Percentiles rank a stretch among this genome's conserved stretches.
Evolutionary conservation across 306 rosid species (phyloP).

Genomic region (Lathyrus aphaca): DNA sequence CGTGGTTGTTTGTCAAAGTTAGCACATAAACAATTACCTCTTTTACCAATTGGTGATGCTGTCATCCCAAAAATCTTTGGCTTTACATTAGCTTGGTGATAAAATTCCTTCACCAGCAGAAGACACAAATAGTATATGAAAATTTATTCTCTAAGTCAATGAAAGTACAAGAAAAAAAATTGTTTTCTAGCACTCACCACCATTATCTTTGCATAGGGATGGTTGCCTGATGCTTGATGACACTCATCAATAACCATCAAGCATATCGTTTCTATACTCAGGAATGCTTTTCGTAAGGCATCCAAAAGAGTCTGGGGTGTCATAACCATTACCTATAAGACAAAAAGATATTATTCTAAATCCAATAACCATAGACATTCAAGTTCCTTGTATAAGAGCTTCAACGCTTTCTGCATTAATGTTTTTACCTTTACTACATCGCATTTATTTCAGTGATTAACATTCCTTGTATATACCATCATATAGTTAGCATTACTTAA

Average conservation of each 20-base stretch:
- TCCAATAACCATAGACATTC: neutral
- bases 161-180: slow-evolving; percentile 24
- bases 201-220: slow-evolving; percentile 87
- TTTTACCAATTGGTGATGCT: slow-evolving; percentile 82
- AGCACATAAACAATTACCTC: slow-evolving; percentile 54
- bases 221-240: slow-evolving; percentile 82
- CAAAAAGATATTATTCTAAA: slow-evolving; percentile 29
- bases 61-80: slow-evolving; percentile 95
- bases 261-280: slow-evolving; percentile 62
- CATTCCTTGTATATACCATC: neutral
- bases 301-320: slow-evolving; percentile 92
- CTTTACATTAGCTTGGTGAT: slow-evolving; percentile 70
- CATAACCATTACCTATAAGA: slow-evolving; percentile 79
- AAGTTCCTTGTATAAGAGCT: too few relatives aligned
- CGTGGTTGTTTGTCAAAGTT: slow-evolving; percentile 23
- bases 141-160: slow-evolving; percentile 27
- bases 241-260: slow-evolving; percentile 87
- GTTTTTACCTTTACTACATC: neutral
- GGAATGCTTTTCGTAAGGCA: slow-evolving; percentile 78
- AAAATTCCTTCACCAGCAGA: slow-evolving; percentile 74
- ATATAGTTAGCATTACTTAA: slow-evolving; percentile 10
- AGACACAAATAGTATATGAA: slow-evolving; percentile 30
- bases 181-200: slow-evolving; percentile 55
- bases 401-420: neutral
- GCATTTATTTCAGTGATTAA: slow-evolving; percentile 12